Conservation (phyloP, 2,329 filamentous ascomycete genomes). For the Hymenoscyphus fraxineus region DNA sequence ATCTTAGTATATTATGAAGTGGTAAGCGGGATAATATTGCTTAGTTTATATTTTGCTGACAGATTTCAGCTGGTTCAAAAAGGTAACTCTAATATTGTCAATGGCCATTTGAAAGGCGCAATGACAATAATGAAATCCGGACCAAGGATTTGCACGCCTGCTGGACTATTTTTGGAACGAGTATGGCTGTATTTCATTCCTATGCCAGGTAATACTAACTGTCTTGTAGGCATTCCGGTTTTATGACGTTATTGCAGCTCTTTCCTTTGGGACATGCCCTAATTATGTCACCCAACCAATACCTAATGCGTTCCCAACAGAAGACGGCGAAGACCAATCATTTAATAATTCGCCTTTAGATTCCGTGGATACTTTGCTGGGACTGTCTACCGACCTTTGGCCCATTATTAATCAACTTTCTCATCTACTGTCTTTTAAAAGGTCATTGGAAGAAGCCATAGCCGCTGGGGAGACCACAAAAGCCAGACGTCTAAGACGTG, state of each 20-base stretch:
- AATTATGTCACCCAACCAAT: slow-evolving; percentile 48
- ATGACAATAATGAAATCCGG: slow-evolving; percentile 56
- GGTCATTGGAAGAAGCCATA: slow-evolving; percentile 46
- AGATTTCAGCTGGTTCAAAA: slow-evolving; percentile 54
- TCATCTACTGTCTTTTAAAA: slow-evolving; percentile 50
- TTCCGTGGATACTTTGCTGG: slow-evolving; percentile 50
- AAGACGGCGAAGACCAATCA: slow-evolving; percentile 43
- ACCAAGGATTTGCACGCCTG: slow-evolving; percentile 44
- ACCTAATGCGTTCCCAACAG: slow-evolving; percentile 45
- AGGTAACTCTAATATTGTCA: slow-evolving; percentile 56
- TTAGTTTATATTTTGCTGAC: slow-evolving; percentile 3
- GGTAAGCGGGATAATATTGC: slow-evolving; percentile 38
- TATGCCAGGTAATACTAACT: background rate
- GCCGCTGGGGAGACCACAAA: slow-evolving; percentile 37
- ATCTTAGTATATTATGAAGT: slow-evolving; percentile 62
- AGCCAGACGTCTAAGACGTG: slow-evolving; percentile 27
- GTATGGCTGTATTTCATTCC: slow-evolving; percentile 37
- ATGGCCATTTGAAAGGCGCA: slow-evolving; percentile 58
- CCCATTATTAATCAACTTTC: slow-evolving; percentile 60
- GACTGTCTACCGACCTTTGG: slow-evolving; percentile 60
- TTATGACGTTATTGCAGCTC: slow-evolving; percentile 61
- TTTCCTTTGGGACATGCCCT: slow-evolving; percentile 57
- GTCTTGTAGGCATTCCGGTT: slow-evolving; percentile 56
- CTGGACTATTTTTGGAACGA: slow-evolving; percentile 55
- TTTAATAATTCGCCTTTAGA: slow-evolving; percentile 42